Percentiles rank a stretch among this genome's conserved stretches.
phyloP scores from a whole-genome alignment of 106 monocot species.

The Dendrobium nobile region DNA sequence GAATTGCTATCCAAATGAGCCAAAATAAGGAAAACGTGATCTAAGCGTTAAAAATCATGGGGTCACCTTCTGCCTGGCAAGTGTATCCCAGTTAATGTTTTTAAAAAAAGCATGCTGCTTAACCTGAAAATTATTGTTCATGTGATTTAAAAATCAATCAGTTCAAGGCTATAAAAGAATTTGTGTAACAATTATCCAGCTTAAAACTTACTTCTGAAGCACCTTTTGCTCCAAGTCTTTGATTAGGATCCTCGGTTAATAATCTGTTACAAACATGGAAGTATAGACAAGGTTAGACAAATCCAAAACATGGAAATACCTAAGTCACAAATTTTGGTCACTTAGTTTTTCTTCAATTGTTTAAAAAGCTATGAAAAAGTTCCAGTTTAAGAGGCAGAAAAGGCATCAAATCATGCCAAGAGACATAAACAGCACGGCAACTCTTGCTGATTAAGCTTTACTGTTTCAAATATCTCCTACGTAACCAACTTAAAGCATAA shows the following conservation, averaged over 20 bases:
- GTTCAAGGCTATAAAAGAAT: neutral
- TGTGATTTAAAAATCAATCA: constrained; percentile 8
- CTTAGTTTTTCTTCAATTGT: neutral
- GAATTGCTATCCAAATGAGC: neutral
- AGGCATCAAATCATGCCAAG: neutral
- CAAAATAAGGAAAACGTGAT: neutral
- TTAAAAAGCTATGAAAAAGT: neutral
- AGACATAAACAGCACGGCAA: constrained; percentile 2
- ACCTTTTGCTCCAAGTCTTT: constrained; percentile 89
- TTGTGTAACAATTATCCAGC: neutral
- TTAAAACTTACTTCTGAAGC: constrained; percentile 65
- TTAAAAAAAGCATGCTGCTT: constrained; percentile 92
- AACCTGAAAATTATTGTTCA: constrained; percentile 39
- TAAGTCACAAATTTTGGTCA: neutral
- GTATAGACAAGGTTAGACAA: neutral
- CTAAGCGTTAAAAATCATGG: neutral
- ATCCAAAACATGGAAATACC: neutral
- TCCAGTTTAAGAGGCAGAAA: neutral
- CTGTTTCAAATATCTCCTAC: neutral
- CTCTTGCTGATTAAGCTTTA: neutral
- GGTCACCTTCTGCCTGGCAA: constrained; percentile 95
- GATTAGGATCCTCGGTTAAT: constrained; percentile 94
- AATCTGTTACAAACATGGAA: constrained; percentile 40
- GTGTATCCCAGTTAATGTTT: constrained; percentile 95
- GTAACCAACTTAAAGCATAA: too few species aligned